Conservation (phyloP, 441 rosid species). For the Arabidopsis hybrid region DNA sequence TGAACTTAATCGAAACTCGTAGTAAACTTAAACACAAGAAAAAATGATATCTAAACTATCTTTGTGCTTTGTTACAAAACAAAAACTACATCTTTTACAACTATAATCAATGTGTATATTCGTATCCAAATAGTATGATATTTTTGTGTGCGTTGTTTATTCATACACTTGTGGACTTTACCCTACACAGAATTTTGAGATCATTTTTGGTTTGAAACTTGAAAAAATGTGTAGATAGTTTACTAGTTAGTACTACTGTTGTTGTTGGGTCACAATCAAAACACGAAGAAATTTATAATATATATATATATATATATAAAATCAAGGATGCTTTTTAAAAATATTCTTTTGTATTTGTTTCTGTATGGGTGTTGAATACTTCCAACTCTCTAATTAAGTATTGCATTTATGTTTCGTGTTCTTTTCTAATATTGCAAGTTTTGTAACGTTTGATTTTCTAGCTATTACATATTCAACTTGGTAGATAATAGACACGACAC, state of each 20-base stretch:
- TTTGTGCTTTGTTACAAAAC: not conserved
- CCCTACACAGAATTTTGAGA: not conserved
- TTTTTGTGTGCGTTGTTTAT: no score
- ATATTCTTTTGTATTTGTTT: not conserved
- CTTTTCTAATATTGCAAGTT: constrained; percentile 2
- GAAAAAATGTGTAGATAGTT: no score
- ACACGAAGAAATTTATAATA: no score
- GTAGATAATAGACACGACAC: not conserved
- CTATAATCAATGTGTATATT: no score
- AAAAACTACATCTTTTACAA: no score
- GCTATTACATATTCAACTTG: not conserved
- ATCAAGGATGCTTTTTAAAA: no score
- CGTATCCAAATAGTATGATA: no score
- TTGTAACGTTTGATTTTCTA: constrained; percentile 19
- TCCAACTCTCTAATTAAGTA: constrained; percentile 3
- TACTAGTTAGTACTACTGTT: not conserved
- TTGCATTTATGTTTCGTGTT: not conserved
- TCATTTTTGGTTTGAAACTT: no score
- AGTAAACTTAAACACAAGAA: not conserved
- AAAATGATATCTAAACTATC: not conserved
- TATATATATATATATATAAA: no score
- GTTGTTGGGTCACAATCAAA: not conserved
- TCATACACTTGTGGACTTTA: no score
- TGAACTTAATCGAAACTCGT: no score
- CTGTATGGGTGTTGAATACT: constrained; percentile 2